Conservation (phyloP, 306 rosid genomes). For the Sindora glabra region DNA sequence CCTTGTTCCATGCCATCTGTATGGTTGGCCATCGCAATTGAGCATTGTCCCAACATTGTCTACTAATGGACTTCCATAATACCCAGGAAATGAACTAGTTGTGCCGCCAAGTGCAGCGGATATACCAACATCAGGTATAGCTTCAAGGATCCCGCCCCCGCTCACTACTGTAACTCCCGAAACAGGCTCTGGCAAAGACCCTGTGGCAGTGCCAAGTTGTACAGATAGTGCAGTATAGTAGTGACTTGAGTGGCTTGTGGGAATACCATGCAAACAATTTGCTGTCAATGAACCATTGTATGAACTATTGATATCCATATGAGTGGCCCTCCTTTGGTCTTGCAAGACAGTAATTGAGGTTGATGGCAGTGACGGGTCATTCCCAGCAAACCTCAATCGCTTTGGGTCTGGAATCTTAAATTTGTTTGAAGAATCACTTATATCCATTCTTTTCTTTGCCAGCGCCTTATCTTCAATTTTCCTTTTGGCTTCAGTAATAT, state of each 20-base stretch:
- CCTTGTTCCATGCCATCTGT: slow-evolving; percentile 35
- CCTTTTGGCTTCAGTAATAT: slow-evolving; percentile 18
- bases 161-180: slow-evolving; percentile 17
- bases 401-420: slow-evolving; percentile 28
- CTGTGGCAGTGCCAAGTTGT: slow-evolving; percentile 25
- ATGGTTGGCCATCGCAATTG: slow-evolving; percentile 11
- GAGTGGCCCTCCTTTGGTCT: slow-evolving; percentile 29
- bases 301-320: slow-evolving; percentile 25
- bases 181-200: slow-evolving; percentile 21
- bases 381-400: slow-evolving; percentile 20
- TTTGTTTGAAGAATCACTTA: slow-evolving; percentile 13
- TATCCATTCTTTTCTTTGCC: slow-evolving; percentile 36
- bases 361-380: slow-evolving; percentile 22
- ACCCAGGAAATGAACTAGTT: slow-evolving; percentile 21
- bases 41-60: slow-evolving; percentile 23
- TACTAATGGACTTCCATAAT: slow-evolving; percentile 21
- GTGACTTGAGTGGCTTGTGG: slow-evolving; percentile 23
- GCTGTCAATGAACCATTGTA: slow-evolving; percentile 25
- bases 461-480: slow-evolving; percentile 20
- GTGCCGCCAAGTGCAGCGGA: slow-evolving; percentile 14
- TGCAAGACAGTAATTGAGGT: slow-evolving; percentile 24
- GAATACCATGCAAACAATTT: slow-evolving; percentile 17
- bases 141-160: slow-evolving; percentile 6
- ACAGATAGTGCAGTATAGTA: slow-evolving; percentile 25
- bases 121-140: slow-evolving; percentile 5